These are phyloP conservation scores for Colletotrichum sp. DNA, from an alignment of 2,329 filamentous ascomycete species.

Conservation along the genomic window DNA sequence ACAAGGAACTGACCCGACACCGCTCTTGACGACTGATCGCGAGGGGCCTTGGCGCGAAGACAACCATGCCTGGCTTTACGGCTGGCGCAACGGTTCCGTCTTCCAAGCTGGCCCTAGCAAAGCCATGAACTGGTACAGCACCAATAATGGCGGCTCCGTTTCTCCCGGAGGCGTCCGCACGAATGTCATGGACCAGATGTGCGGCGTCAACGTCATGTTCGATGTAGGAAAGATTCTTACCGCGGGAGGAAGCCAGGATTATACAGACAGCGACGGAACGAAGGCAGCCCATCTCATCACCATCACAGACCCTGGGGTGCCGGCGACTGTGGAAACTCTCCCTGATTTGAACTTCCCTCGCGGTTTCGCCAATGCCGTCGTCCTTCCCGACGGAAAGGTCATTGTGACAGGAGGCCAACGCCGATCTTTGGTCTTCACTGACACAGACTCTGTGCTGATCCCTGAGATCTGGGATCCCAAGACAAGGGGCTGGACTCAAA, in stretches of 20 bases:
- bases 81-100: constrained; percentile 50
- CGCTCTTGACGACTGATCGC: constrained; percentile 55
- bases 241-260: constrained; percentile 52
- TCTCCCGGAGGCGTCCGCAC: constrained; percentile 41
- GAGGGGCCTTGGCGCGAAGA: constrained; percentile 53
- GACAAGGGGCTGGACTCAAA: background rate
- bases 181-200: constrained; percentile 56
- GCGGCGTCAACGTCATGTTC: constrained; percentile 61
- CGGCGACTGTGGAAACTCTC: constrained; percentile 24
- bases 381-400: background rate
- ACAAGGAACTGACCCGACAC: constrained; percentile 44
- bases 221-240: constrained; percentile 64
- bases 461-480: background rate
- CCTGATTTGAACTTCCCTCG: background rate
- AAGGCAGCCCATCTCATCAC: constrained; percentile 55
- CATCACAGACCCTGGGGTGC: constrained; percentile 34
- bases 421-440: background rate
- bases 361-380: background rate
- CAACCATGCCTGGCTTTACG: constrained; percentile 36
- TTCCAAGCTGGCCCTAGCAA: constrained; percentile 62
- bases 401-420: background rate
- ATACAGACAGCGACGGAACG: constrained; percentile 45
- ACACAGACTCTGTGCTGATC: background rate
- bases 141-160: constrained; percentile 43
- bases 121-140: constrained; percentile 63